Base-by-base conservation (phyloP, 2,329 filamentous ascomycete genomes). In the Hirsutella rhossiliensis region DNA sequence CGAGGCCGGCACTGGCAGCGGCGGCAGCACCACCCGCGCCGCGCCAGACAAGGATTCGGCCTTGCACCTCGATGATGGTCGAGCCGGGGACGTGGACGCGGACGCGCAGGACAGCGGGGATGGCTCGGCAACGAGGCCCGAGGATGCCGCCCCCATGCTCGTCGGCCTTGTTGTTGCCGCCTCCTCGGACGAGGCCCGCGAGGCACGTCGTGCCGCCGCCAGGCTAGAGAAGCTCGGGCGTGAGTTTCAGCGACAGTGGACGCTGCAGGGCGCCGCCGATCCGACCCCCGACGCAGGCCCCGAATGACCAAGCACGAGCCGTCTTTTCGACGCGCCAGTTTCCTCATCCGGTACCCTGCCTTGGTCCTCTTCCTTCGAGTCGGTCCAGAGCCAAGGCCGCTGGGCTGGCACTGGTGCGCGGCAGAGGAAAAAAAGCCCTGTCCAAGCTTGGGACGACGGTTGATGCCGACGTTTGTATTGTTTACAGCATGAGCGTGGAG, bases 231-330 rank as follows among this genome's bases (percentile, higher is more conserved):
- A 65, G 43, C 62, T 78, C 3, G 77, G 72, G 1, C 61, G 68
- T 46, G 68, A 71, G 40, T 71, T 80, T 40, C 77, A 80, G 55
- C 60, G 62, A 23, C 68, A 72, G 47, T 78, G 75, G 73, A 55
- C 58, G 2, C 52, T 54, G 19, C 57, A 62, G 42, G 54, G 47
- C 38, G 47, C 54, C 34, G 56, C 54, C 36, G 57, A 58, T 17
- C 49, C 51, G 20, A 40, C 47, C 41, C 49, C 49, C 6, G 54
- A 56, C n/a, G 52, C 56, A 15, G 48, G 50, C 4, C 49, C 48
- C 7, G 57, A 57, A 40, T 61, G 47, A 58, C 13, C 6, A 7
- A 19, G 7, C 5, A n/a, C 30, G 31, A 34, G 31, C 13, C 31
- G n/a, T n/a, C n/a, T n/a, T n/a, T n/a, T n/a, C n/a, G n/a, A n/a